phyloP scores from a whole-genome alignment of 2,329 filamentous ascomycete genomes.

The Thelonectria olida region DNA sequence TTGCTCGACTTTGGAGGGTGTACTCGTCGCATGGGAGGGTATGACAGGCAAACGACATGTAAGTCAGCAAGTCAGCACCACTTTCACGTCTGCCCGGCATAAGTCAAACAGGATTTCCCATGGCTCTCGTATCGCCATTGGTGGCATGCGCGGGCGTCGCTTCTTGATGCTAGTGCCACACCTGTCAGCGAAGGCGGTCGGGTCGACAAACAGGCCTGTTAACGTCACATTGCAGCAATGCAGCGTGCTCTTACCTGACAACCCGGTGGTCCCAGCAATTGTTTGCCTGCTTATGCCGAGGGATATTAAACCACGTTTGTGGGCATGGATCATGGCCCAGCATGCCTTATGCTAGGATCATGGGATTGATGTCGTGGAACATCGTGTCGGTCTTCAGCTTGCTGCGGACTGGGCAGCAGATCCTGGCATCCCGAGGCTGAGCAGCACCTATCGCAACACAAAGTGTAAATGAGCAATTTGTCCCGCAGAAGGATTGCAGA shows the following conservation, averaged over 20 bases:
- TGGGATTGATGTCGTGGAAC: constrained; percentile 10
- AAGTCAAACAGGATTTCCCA: constrained; percentile 2
- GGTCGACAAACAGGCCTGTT: neutral
- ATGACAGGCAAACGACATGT: constrained; percentile 8
- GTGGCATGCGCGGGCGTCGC: constrained; percentile 1
- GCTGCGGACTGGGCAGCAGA: constrained; percentile 3
- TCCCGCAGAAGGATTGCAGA: constrained; percentile 10
- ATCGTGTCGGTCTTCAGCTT: constrained; percentile 19
- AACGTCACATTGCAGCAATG: constrained; percentile 13
- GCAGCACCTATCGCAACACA: constrained; percentile 1
- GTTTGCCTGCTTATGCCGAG: neutral
- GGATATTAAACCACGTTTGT: neutral
- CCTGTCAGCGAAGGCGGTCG: constrained; percentile 6
- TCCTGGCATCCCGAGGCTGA: neutral
- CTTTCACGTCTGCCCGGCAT: neutral
- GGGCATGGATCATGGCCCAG: neutral
- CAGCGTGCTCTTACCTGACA: constrained; percentile 2
- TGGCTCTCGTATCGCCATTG: neutral
- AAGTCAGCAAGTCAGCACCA: constrained; percentile 19
- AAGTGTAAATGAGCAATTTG: constrained; percentile 11
- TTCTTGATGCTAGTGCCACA: neutral
- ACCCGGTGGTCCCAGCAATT: neutral
- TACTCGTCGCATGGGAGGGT: neutral
- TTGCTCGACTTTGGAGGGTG: neutral
- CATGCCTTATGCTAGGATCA: neutral